Conservation (phyloP, 768 basidiomycete genomes). For the Termitomyces eurrhizus region DNA sequence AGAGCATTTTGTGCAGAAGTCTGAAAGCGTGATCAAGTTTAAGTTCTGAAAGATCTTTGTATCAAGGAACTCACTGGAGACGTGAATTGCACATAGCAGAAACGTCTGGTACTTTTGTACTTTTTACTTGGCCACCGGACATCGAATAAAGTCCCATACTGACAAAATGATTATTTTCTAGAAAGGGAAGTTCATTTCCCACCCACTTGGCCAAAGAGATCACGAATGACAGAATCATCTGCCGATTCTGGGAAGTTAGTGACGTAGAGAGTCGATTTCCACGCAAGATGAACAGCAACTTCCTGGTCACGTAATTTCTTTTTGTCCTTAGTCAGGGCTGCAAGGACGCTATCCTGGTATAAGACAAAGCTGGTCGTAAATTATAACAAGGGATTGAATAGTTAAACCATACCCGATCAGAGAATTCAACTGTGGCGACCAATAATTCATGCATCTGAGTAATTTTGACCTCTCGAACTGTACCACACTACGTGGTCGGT, state of each 20-base stretch:
- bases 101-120: conserved; percentile 85
- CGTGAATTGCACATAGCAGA: conserved; percentile 92
- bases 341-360: conserved; percentile 71
- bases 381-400: neutral
- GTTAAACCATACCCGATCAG: conserved; percentile 43
- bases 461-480: conserved; percentile 80
- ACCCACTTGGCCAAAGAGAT: conserved; percentile 74
- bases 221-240: conserved; percentile 73
- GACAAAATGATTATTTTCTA: conserved; percentile 3
- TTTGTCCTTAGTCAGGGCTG: conserved; percentile 92
- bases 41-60: neutral
- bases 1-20: conserved; percentile 70
- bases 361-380: conserved; percentile 2
- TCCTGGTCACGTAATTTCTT: conserved; percentile 76
- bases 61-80: conserved; percentile 60
- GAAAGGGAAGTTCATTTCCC: neutral
- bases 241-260: conserved; percentile 90
- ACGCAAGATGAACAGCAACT: conserved; percentile 83
- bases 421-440: conserved; percentile 90
- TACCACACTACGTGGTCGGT: conserved; percentile 64
- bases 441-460: conserved; percentile 51
- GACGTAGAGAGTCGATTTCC: conserved; percentile 92
- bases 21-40: conserved; percentile 27
- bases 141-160: conserved; percentile 93
- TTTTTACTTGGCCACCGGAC: conserved; percentile 98